These are phyloP conservation scores for Cocos nucifera DNA, from an alignment of 176 grass and related monocot genomes.

Conservation along the genomic window DNA sequence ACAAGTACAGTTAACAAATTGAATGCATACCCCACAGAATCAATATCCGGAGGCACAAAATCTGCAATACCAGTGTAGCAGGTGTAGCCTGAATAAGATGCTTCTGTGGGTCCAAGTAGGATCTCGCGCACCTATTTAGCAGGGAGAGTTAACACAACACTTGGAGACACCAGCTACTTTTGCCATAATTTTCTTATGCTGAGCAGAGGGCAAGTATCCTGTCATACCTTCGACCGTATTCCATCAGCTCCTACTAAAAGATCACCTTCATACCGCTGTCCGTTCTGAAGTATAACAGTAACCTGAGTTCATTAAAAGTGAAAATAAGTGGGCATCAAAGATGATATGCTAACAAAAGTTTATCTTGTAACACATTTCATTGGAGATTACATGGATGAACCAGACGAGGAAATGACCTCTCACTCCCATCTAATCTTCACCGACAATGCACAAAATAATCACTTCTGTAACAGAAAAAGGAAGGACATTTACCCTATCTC, in stretches of 20 bases:
- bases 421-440: background rate
- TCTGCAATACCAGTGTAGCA: conserved; percentile 97
- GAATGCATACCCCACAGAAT: conserved; percentile 77
- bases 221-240: conserved; percentile 91
- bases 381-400: background rate
- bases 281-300: conserved; percentile 77
- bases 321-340: background rate
- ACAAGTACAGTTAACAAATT: background rate
- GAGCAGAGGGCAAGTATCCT: conserved; percentile 4
- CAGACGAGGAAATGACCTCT: background rate
- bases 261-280: conserved; percentile 81
- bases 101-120: conserved; percentile 58
- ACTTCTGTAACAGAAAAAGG: too few relatives aligned
- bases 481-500: conserved; percentile 50
- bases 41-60: conserved; percentile 91
- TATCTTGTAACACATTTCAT: too few relatives aligned
- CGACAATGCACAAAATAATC: too few relatives aligned
- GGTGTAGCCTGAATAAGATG: conserved; percentile 87
- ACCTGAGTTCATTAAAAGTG: conserved; percentile 32
- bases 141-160: conserved; percentile 1
- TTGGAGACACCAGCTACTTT: background rate
- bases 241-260: conserved; percentile 94
- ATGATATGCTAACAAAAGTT: too few relatives aligned
- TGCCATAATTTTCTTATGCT: background rate
- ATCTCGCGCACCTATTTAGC: conserved; percentile 69